Evolutionary conservation across 2,329 filamentous ascomycete genomes (phyloP).

Genomic region (Claviceps purpurea): DNA sequence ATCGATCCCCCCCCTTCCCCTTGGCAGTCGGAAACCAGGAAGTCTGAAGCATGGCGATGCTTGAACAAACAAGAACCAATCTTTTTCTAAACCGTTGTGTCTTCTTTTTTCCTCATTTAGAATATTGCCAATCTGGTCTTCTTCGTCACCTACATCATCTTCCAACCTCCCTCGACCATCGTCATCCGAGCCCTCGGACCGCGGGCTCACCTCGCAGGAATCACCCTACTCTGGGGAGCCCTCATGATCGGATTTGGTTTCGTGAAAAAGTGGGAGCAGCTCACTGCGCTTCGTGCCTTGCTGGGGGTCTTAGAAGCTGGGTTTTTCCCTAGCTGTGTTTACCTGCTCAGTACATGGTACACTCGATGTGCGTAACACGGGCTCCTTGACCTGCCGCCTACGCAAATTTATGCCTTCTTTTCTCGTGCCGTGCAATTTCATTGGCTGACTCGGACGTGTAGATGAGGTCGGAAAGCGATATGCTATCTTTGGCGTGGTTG

Average conservation of each 20-base stretch:
- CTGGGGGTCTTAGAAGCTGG: constrained; percentile 55
- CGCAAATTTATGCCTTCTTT: constrained; percentile 22
- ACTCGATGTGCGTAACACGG: constrained; percentile 38
- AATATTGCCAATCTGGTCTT: constrained; percentile 60
- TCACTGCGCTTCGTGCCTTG: constrained; percentile 43
- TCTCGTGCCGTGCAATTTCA: constrained; percentile 41
- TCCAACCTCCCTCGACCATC: constrained; percentile 59
- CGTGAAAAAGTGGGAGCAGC: constrained; percentile 32
- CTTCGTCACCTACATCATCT: constrained; percentile 59
- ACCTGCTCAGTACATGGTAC: constrained; percentile 61
- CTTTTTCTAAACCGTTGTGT: too few relatives aligned
- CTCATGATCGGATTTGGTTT: constrained; percentile 58
- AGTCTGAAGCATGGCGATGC: too few relatives aligned
- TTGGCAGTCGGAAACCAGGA: too few relatives aligned
- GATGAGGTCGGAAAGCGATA: constrained; percentile 60
- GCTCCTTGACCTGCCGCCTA: too few relatives aligned
- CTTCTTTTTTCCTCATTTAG: constrained; percentile 12
- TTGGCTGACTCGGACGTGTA: constrained; percentile 7
- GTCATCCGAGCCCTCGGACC: constrained; percentile 54
- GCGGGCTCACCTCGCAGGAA: constrained; percentile 38
- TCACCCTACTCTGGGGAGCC: constrained; percentile 45
- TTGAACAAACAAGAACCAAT: too few relatives aligned
- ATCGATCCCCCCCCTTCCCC: too few relatives aligned
- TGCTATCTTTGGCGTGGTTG: constrained; percentile 55
- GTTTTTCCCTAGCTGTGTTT: constrained; percentile 59